These are phyloP conservation scores for Poronia punctata DNA, from an alignment of 495 filamentous ascomycete species.

Conservation along the genomic window DNA sequence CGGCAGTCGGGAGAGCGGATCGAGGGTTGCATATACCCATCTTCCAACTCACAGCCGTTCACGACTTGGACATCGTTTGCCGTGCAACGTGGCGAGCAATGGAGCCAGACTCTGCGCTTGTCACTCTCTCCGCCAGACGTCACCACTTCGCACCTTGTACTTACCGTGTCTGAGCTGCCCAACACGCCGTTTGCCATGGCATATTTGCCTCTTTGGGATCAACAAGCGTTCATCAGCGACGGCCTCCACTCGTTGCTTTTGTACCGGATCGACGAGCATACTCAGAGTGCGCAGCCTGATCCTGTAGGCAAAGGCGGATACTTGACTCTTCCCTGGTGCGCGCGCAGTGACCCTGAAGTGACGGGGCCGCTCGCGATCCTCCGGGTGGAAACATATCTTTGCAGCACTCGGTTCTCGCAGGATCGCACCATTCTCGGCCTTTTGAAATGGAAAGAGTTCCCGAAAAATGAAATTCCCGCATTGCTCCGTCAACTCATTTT, in stretches of 20 bases:
- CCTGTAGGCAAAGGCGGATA: slow-evolving; percentile 70
- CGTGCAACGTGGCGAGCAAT: slow-evolving; percentile 66
- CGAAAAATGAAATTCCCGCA: slow-evolving; percentile 58
- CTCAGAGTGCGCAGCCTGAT: slow-evolving; percentile 44
- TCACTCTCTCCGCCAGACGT: slow-evolving; percentile 76
- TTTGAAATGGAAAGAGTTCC: slow-evolving; percentile 74
- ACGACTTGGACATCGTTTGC: slow-evolving; percentile 87
- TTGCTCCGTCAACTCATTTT: slow-evolving; percentile 80
- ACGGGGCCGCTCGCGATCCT: slow-evolving; percentile 70
- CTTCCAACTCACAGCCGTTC: slow-evolving; percentile 64
- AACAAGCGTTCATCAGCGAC: slow-evolving; percentile 84
- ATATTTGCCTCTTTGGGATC: slow-evolving; percentile 91
- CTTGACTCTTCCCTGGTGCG: slow-evolving; percentile 70
- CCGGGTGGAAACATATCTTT: slow-evolving; percentile 78
- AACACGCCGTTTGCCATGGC: slow-evolving; percentile 81
- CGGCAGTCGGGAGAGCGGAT: slow-evolving; percentile 69
- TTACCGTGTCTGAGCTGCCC: slow-evolving; percentile 79
- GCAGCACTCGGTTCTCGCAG: slow-evolving; percentile 92
- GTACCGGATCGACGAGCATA: slow-evolving; percentile 86
- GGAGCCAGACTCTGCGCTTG: slow-evolving; percentile 83
- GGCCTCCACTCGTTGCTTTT: slow-evolving; percentile 74
- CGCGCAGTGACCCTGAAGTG: slow-evolving; percentile 60
- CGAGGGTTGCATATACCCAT: slow-evolving; percentile 78
- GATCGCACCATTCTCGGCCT: slow-evolving; percentile 82
- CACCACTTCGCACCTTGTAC: slow-evolving; percentile 74